Evolutionary conservation across 108 stramenopile genomes (phyloP).

Genomic region (Hondaea fermentalgiana): DNA sequence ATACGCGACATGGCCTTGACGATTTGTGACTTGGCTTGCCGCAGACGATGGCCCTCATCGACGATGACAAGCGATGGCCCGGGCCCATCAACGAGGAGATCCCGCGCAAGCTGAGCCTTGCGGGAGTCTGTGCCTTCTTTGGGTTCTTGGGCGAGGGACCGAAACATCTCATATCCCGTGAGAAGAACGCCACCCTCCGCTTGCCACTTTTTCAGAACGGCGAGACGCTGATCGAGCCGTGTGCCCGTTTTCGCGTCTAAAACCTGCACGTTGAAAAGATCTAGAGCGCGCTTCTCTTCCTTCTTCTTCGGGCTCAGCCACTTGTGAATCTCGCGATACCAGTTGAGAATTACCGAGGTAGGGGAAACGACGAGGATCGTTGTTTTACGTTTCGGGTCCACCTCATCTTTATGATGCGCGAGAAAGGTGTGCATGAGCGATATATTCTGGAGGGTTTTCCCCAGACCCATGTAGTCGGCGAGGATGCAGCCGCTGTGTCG

Average conservation of each 20-base stretch:
- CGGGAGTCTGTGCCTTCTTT: neutral
- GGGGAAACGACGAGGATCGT: neutral
- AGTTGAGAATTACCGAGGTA: neutral
- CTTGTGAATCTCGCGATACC: neutral
- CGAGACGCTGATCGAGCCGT: neutral
- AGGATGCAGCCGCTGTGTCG: conserved; percentile 8
- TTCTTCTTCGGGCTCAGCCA: neutral
- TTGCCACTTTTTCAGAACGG: neutral
- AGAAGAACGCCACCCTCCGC: neutral
- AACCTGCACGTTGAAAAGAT: neutral
- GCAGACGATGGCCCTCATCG: conserved; percentile 18
- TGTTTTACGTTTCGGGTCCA: neutral
- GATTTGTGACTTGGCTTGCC: neutral
- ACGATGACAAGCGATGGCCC: neutral
- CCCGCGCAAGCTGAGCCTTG: neutral
- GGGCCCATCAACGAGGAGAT: neutral
- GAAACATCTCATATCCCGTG: conserved; percentile 21
- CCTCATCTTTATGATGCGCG: neutral
- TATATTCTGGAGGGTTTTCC: conserved; percentile 21
- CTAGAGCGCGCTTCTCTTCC: neutral
- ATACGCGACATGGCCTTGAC: neutral
- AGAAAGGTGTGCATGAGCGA: neutral
- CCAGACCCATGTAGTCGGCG: conserved; percentile 26
- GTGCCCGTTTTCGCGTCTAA: neutral
- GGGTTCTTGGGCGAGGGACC: neutral